Conservation (phyloP, 1,284 basidiomycete species). For the Marasmius fiardii region DNA sequence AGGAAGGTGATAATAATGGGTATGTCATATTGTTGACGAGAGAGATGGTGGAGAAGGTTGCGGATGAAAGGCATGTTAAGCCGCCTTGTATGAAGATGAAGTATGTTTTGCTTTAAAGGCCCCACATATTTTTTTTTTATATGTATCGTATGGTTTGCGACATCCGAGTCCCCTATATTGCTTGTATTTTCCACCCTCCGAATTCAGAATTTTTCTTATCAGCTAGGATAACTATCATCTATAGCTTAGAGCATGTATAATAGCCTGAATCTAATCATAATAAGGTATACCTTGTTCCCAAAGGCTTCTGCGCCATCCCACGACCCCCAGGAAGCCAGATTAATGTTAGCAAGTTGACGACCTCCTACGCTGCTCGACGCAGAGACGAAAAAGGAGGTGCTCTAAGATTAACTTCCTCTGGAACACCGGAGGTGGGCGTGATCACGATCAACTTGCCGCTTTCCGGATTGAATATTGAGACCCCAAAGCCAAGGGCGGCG, state of each 20-base stretch:
- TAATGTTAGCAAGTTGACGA: conserved; percentile 34
- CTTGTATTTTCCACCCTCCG: neutral
- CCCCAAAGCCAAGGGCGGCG: conserved; percentile 21
- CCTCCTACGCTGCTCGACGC: conserved; percentile 26
- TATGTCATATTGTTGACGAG: conserved; percentile 13
- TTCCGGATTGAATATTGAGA: conserved; percentile 30
- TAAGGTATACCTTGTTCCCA: conserved; percentile 8
- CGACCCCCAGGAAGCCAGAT: conserved; percentile 38
- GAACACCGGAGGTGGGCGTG: conserved; percentile 33
- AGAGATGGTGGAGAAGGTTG: conserved; percentile 16
- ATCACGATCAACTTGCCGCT: conserved; percentile 35
- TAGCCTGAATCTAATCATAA: neutral
- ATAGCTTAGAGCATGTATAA: neutral
- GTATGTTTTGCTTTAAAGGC: neutral
- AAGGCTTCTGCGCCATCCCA: conserved; percentile 38
- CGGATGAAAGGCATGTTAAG: conserved; percentile 11
- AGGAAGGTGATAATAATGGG: conserved; percentile 5
- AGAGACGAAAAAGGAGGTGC: conserved; percentile 34
- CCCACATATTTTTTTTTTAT: neutral
- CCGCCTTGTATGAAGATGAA: conserved; percentile 2
- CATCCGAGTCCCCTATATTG: neutral
- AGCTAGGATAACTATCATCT: neutral
- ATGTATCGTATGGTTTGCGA: neutral
- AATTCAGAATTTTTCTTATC: neutral
- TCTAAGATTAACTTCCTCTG: conserved; percentile 27